phyloP scores from a whole-genome alignment of 208 protist genomes.

The Acanthamoeba royreba region DNA sequence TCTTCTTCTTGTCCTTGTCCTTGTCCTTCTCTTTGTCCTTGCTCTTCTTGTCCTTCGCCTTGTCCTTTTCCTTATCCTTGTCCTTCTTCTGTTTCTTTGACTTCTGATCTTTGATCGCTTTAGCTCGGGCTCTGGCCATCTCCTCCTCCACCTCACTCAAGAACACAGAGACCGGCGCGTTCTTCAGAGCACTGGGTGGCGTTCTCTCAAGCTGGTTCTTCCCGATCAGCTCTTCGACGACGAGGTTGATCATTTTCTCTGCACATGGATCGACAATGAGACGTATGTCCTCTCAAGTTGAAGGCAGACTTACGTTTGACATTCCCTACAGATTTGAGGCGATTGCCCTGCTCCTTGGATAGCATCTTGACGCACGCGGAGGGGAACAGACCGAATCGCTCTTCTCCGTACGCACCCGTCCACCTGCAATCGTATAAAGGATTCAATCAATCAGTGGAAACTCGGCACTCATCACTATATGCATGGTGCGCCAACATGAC shows the following conservation, averaged over 20 bases:
- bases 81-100: background rate
- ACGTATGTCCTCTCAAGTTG: background rate
- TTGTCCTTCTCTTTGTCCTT: background rate
- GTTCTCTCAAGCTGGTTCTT: background rate
- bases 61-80: background rate
- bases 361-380: background rate
- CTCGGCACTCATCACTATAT: background rate
- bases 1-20: background rate
- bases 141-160: too few relatives aligned
- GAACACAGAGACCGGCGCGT: too few relatives aligned
- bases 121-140: background rate
- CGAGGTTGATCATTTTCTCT: background rate
- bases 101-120: background rate
- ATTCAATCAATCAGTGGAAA: too few relatives aligned
- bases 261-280: background rate
- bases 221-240: background rate
- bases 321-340: background rate
- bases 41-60: background rate
- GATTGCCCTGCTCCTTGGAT: background rate
- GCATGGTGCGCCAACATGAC: background rate
- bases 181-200: too few relatives aligned
- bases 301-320: background rate
- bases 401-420: conserved; percentile 13
- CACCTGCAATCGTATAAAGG: background rate
- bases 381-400: conserved; percentile 16